Conservation (phyloP, 2,329 filamentous ascomycete genomes). For the Colletotrichum kahawae region DNA sequence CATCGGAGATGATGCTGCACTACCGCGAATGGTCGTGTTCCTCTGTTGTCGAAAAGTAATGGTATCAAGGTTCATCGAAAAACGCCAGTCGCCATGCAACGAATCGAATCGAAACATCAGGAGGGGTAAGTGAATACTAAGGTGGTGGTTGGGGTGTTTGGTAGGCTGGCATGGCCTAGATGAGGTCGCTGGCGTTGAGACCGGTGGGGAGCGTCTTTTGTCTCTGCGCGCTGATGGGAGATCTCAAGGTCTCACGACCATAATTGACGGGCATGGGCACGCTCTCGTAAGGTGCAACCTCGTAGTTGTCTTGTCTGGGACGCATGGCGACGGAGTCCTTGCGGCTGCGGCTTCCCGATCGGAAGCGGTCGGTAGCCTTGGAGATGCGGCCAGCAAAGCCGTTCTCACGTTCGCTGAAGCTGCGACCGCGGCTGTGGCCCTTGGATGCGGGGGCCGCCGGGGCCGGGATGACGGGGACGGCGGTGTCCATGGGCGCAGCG, state of each 20-base stretch:
- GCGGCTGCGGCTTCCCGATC: slow-evolving; percentile 62
- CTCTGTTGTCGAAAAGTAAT: slow-evolving; percentile 9
- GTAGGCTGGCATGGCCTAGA: slow-evolving; percentile 36
- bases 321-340: slow-evolving; percentile 46
- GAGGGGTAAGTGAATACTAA: slow-evolving; percentile 16
- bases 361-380: slow-evolving; percentile 64
- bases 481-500: slow-evolving; percentile 44
- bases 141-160: background rate
- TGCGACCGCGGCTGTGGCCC: slow-evolving; percentile 62
- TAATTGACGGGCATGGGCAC: slow-evolving; percentile 43
- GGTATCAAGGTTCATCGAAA: slow-evolving; percentile 25
- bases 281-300: slow-evolving; percentile 48
- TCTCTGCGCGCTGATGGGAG: slow-evolving; percentile 30
- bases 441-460: slow-evolving; percentile 46
- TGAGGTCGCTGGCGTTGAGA: slow-evolving; percentile 60
- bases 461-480: slow-evolving; percentile 49
- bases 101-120: slow-evolving; percentile 21
- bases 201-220: slow-evolving; percentile 52
- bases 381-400: slow-evolving; percentile 59
- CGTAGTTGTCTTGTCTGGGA: slow-evolving; percentile 39
- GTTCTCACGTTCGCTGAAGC: slow-evolving; percentile 51
- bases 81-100: slow-evolving; percentile 48
- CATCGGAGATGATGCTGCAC: background rate
- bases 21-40: background rate
- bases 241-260: slow-evolving; percentile 39